A percentile compares a stretch with the other conserved stretches of the same genome.
phyloP scores from a whole-genome alignment of 306 rosid species.

The Urtica urens region DNA sequence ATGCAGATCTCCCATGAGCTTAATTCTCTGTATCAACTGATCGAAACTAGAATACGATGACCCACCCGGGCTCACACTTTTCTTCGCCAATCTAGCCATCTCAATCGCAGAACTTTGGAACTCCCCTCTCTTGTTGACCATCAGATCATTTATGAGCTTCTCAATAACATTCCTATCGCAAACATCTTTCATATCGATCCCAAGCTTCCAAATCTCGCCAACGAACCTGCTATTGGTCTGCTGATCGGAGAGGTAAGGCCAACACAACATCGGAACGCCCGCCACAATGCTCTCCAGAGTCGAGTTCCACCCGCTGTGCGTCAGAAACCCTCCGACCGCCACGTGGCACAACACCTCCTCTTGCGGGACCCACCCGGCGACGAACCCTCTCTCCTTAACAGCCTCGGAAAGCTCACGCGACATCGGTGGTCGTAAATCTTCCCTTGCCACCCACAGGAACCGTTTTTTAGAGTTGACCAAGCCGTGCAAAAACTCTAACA shows the following conservation, averaged over 20 bases:
- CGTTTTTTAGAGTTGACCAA: conserved; percentile 32
- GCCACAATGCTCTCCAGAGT: conserved; percentile 22
- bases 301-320: conserved; percentile 34
- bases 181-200: conserved; percentile 8
- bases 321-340: conserved; percentile 41
- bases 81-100: conserved; percentile 7
- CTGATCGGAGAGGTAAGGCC: conserved; percentile 23
- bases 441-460: conserved; percentile 46
- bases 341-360: conserved; percentile 35
- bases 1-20: not conserved
- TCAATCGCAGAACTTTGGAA: not conserved
- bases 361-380: conserved; percentile 47
- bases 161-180: not conserved
- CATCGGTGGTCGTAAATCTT: conserved; percentile 4
- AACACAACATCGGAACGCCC: conserved; percentile 21
- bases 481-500: conserved; percentile 48
- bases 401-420: not conserved
- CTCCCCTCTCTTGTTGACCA: conserved; percentile 10
- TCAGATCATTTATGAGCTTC: conserved; percentile 1
- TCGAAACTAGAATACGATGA: conserved; percentile 14
- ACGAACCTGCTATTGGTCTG: conserved; percentile 20
- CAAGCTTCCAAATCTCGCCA: conserved; percentile 26
- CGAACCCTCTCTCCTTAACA: conserved; percentile 25
- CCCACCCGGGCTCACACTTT: conserved; percentile 16
- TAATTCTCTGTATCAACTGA: conserved; percentile 11